Conservation (phyloP, 768 basidiomycete species). For the Trametes meyenii region DNA sequence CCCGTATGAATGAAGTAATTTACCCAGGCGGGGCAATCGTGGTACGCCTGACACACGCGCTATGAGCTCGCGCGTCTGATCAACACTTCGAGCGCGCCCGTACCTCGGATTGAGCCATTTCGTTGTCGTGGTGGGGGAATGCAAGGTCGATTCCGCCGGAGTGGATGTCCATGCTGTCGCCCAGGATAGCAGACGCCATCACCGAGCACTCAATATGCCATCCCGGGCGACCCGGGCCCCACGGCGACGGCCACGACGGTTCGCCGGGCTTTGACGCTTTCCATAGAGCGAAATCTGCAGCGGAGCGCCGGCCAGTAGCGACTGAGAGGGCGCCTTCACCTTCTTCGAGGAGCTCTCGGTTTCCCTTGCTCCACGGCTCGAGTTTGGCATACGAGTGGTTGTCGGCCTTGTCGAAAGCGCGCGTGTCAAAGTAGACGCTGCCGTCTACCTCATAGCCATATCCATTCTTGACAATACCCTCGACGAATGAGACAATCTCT, state of each 20-base stretch:
- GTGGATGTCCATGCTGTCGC: constrained; percentile 94
- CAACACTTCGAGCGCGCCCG: neutral
- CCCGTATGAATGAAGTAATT: constrained; percentile 99
- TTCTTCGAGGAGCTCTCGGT: constrained; percentile 84
- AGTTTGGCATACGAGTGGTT: constrained; percentile 91
- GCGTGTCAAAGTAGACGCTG: constrained; percentile 91
- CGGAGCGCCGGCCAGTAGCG: constrained; percentile 68
- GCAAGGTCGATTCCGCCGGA: constrained; percentile 96
- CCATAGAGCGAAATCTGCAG: constrained; percentile 97
- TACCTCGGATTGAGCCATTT: constrained; percentile 96
- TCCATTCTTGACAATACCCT: constrained; percentile 83
- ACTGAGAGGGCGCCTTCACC: constrained; percentile 84
- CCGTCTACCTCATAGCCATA: constrained; percentile 78
- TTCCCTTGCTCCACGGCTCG: constrained; percentile 95
- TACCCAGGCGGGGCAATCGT: constrained; percentile 91
- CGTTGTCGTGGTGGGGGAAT: constrained; percentile 99
- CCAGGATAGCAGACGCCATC: constrained; percentile 92
- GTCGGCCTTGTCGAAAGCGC: constrained; percentile 73
- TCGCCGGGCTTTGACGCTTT: constrained; percentile 96
- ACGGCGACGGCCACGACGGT: constrained; percentile 94
- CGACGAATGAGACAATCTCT: constrained; percentile 89
- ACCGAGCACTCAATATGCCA: constrained; percentile 99
- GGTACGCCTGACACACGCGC: constrained; percentile 71
- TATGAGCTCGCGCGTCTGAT: constrained; percentile 18
- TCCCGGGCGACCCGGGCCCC: constrained; percentile 94